Conservation (phyloP, 108 stramenopile species). For the Pseudonitzschia delicatissima region DNA sequence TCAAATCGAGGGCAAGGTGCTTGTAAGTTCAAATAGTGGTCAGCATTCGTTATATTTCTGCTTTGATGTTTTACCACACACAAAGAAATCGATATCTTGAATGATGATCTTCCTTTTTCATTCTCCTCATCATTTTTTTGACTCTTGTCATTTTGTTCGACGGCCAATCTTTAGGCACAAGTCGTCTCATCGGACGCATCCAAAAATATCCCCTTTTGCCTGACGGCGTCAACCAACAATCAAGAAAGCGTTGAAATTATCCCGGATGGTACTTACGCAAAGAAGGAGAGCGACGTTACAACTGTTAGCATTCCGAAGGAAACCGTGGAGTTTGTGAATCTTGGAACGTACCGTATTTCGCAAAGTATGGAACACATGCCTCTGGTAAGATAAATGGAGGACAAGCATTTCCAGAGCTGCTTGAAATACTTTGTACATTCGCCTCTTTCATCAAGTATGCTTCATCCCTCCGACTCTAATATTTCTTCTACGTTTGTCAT, state of each 20-base stretch:
- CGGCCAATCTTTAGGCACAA: conserved; percentile 34
- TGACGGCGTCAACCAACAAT: conserved; percentile 4
- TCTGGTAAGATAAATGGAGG: conserved; percentile 27
- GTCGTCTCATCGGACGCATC: conserved; percentile 54
- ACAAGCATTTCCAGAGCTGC: background rate
- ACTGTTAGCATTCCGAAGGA: conserved; percentile 58
- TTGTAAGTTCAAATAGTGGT: conserved; percentile 26
- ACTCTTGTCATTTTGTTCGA: background rate
- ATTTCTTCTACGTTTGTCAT: conserved; percentile 4
- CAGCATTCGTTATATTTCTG: no score
- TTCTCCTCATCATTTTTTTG: background rate
- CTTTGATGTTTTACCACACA: no score
- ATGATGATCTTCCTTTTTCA: background rate
- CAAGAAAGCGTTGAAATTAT: conserved; percentile 5
- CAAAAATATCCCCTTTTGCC: conserved; percentile 54
- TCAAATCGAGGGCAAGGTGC: conserved; percentile 53
- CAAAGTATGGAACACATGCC: conserved; percentile 61
- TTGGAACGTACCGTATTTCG: conserved; percentile 39
- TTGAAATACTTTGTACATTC: no score
- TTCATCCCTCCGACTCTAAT: no score
- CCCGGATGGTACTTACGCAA: conserved; percentile 34
- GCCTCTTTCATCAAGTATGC: no score
- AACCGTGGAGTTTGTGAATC: conserved; percentile 35
- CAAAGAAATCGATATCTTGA: background rate
- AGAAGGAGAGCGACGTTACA: background rate